These are phyloP conservation scores for Leishmania mexicana DNA, from an alignment of 208 protist genomes.

Conservation along the genomic window DNA sequence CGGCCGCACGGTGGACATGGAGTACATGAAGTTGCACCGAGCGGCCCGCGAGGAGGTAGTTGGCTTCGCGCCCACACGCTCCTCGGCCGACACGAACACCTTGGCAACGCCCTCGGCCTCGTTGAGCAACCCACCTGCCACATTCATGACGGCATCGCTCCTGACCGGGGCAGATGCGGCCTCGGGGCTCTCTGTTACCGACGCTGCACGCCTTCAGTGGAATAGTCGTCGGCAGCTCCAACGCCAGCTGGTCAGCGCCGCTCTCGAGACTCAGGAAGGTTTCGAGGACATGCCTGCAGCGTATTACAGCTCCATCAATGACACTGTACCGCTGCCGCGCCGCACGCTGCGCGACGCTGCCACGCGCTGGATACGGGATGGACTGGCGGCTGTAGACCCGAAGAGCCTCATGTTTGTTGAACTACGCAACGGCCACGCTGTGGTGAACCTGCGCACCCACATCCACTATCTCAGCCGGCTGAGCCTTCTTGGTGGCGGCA, in stretches of 20 bases:
- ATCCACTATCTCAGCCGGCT: conserved; percentile 28
- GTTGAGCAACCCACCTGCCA: background rate
- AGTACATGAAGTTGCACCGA: conserved; percentile 29
- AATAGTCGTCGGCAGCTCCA: conserved; percentile 21
- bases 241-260: conserved; percentile 23
- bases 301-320: background rate
- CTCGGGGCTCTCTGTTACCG: background rate
- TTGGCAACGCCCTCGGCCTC: background rate
- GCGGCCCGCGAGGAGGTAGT: background rate
- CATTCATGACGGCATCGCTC: background rate
- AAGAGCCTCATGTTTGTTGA: conserved; percentile 28
- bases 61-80: background rate
- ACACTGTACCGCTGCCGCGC: conserved; percentile 2
- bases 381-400: conserved; percentile 9
- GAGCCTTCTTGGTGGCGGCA: conserved; percentile 3
- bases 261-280: conserved; percentile 7
- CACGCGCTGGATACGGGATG: conserved; percentile 14
- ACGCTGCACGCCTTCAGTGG: conserved; percentile 11
- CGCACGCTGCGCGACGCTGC: conserved; percentile 16
- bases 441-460: conserved; percentile 29
- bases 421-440: conserved; percentile 20
- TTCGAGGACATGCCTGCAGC: conserved; percentile 24
- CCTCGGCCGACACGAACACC: background rate
- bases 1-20: conserved; percentile 16
- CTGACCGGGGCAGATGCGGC: background rate